Base-by-base conservation (phyloP, 1,284 basidiomycete genomes). In the Termitomyces sp. region DNA sequence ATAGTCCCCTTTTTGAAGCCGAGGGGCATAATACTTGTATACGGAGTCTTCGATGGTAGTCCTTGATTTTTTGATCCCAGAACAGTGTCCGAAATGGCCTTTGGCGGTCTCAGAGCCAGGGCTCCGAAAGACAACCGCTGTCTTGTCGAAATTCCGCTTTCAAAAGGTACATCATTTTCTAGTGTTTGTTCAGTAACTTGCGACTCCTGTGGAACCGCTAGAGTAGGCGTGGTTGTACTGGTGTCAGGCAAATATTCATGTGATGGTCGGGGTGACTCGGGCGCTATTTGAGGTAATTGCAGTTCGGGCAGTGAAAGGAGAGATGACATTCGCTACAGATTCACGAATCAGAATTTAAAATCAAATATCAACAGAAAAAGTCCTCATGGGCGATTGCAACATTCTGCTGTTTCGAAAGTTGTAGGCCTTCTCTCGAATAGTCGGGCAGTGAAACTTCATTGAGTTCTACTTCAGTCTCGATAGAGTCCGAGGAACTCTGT, bases 111-210 rank as follows among this genome's bases (percentile, higher is more conserved):
- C 13, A 67, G 68, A 9, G 61, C 65, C 51, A 76, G 61, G 1
- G 73, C 71, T n/a, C 69, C 69, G 46, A 73, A 70, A 28, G 70
- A 70, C 9, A 82, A 60, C 1, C 79, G 73, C 47, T 79, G 74
- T 59, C 82, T 82, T 1, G 78, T 81, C 21, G 73, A 69, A 31
- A 80, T 68, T 8, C 70, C 71, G 48, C 67, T 70, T 12, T 65
- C 67, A 38, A 65, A 59, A 13, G 64, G 55, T n/a, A 62, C 53
- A n/a, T 56, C 53, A n/a, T 56, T 52, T 1, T 58, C 53, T 52
- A 10, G 58, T 58, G 15, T 38, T 19, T 17, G 1, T 17, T 28
- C 24, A 2, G 3, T 0, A 15, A 28, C n/a, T 28, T 15, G 15
- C n/a, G 13, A 21, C n/a, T 17, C 24, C n/a, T 57, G 64, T 17